A percentile compares a stretch with the other conserved stretches of the same genome.
Evolutionary conservation across 1,284 basidiomycete genomes (phyloP).

Genomic region (Puccinia novopanici): DNA sequence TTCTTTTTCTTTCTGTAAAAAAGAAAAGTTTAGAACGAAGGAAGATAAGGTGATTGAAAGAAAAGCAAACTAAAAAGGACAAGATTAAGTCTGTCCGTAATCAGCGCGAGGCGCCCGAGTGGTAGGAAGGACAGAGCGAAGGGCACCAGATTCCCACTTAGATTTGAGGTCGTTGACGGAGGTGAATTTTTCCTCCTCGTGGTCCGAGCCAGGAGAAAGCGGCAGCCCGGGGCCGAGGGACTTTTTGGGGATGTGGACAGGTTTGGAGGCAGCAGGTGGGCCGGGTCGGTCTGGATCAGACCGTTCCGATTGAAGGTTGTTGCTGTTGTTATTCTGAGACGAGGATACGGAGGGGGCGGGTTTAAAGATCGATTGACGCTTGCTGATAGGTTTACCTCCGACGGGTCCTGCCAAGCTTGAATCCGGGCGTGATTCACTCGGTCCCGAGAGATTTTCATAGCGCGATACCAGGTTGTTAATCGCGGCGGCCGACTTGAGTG

Average conservation of each 20-base stretch:
- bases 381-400: neutral
- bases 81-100: slow-evolving; percentile 42
- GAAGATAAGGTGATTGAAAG: too few species aligned
- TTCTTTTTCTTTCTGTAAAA: too few species aligned
- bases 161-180: slow-evolving; percentile 23
- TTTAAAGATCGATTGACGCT: slow-evolving; percentile 31
- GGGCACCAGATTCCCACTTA: slow-evolving; percentile 38
- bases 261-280: neutral
- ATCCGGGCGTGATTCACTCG: neutral
- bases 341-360: slow-evolving; percentile 2
- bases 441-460: slow-evolving; percentile 24
- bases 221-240: slow-evolving; percentile 4
- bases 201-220: neutral
- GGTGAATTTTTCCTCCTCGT: neutral
- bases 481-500: slow-evolving; percentile 42
- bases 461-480: slow-evolving; percentile 49
- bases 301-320: neutral
- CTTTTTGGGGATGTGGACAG: neutral
- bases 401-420: neutral
- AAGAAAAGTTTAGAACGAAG: too few species aligned
- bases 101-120: slow-evolving; percentile 22
- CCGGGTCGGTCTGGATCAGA: neutral
- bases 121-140: neutral
- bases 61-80: too few species aligned
- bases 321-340: too few species aligned